Percentiles rank a stretch among this genome's conserved stretches.
phyloP scores from a whole-genome alignment of 495 filamentous ascomycete genomes.

The Penicillium lividum region DNA sequence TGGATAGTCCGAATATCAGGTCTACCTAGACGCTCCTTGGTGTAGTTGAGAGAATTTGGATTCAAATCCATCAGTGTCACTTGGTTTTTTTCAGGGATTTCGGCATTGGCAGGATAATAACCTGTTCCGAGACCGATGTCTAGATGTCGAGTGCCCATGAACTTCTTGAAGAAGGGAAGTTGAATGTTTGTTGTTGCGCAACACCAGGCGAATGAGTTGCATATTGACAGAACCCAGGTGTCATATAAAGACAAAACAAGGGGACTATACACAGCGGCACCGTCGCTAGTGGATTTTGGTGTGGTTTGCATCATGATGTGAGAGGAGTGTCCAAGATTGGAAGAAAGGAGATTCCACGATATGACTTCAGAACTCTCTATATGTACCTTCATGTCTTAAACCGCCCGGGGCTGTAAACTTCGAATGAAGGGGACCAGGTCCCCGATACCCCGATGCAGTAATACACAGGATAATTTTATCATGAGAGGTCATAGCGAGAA shows the following conservation, averaged over 20 bases:
- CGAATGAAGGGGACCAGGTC: not conserved
- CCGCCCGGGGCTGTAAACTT: not conserved
- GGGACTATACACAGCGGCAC: not conserved
- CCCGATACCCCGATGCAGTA: no score
- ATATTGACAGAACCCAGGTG: conserved; percentile 32
- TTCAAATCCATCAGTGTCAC: conserved; percentile 11
- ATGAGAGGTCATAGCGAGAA: no score
- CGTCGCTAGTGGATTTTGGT: not conserved
- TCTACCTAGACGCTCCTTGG: conserved; percentile 3
- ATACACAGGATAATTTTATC: no score
- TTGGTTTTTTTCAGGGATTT: not conserved
- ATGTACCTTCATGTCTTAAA: no score
- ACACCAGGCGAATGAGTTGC: conserved; percentile 33
- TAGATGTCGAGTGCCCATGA: conserved; percentile 33
- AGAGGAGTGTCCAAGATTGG: not conserved
- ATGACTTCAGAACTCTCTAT: not conserved
- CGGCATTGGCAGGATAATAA: conserved; percentile 25
- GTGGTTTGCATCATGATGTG: not conserved
- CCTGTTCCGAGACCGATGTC: conserved; percentile 44
- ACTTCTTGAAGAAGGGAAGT: conserved; percentile 37
- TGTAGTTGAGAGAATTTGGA: not conserved
- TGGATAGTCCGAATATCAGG: not conserved
- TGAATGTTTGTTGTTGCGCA: conserved; percentile 32
- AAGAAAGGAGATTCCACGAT: not conserved
- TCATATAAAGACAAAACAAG: conserved; percentile 24